These are phyloP conservation scores for Poa annua DNA, from an alignment of 176 grass and related monocot genomes.

Conservation along the genomic window DNA sequence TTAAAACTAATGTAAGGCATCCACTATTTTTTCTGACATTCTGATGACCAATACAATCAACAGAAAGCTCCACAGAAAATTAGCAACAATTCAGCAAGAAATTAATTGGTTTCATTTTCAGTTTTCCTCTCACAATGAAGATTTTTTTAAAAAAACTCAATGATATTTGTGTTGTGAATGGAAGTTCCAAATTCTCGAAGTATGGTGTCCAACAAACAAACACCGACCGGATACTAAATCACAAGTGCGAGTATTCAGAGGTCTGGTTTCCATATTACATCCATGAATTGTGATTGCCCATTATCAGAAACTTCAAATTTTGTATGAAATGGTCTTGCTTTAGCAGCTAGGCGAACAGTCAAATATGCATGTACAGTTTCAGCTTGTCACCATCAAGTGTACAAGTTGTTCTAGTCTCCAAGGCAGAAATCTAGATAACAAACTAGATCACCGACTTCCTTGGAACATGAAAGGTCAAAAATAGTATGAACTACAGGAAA, in stretches of 20 bases:
- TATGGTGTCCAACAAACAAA: background rate
- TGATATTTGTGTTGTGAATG: background rate
- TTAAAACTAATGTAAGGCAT: too few relatives aligned
- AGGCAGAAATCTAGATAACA: background rate
- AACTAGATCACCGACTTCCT: background rate
- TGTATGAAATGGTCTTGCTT: background rate
- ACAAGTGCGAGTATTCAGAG: background rate
- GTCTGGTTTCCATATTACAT: background rate
- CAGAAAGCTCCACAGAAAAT: too few relatives aligned
- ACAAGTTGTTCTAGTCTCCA: background rate
- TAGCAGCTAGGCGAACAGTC: background rate
- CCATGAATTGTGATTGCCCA: background rate
- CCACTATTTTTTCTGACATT: too few relatives aligned
- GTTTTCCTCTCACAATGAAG: background rate
- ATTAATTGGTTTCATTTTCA: too few relatives aligned
- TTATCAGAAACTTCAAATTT: background rate
- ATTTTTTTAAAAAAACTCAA: too few relatives aligned
- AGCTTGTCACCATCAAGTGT: background rate
- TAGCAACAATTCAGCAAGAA: too few relatives aligned
- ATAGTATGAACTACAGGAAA: background rate
- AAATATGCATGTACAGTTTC: background rate
- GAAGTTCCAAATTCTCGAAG: background rate
- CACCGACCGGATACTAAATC: background rate
- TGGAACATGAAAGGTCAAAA: background rate
- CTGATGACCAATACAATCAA: too few relatives aligned